A percentile compares a stretch with the other conserved stretches of the same genome.
Conservation (phyloP, 73 alveolate species). For the Symbiodinium natans region DNA sequence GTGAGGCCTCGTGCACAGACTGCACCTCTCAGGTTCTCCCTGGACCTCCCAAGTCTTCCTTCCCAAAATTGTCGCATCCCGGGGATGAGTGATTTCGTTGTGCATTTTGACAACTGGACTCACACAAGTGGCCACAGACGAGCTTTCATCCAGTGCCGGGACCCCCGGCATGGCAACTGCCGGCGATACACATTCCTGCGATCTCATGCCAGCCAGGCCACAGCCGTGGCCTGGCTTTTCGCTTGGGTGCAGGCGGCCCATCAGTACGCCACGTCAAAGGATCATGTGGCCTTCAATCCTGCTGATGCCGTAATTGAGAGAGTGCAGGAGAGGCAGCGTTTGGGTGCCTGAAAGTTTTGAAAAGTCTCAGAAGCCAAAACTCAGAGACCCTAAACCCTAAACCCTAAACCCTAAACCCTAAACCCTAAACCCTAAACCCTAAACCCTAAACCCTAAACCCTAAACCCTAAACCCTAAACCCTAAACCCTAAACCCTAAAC, state of each 20-base stretch:
- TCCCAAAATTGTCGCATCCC: not conserved
- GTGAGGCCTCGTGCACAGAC: too few relatives aligned
- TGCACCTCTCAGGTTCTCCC: not conserved
- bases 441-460: too few relatives aligned
- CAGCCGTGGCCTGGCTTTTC: not conserved
- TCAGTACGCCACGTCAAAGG: not conserved
- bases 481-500: too few relatives aligned
- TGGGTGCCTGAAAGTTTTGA: not conserved
- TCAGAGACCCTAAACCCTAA: too few relatives aligned
- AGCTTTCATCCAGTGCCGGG: not conserved
- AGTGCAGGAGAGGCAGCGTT: not conserved
- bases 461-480: too few relatives aligned
- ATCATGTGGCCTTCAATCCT: not conserved
- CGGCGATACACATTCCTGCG: not conserved
- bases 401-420: too few relatives aligned
- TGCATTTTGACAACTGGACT: not conserved
- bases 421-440: too few relatives aligned
- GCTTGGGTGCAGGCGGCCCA: not conserved
- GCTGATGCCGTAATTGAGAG: not conserved
- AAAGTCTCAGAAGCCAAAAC: not conserved
- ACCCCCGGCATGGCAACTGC: not conserved
- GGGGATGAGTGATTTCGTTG: not conserved
- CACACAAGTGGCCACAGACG: not conserved
- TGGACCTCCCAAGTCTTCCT: not conserved
- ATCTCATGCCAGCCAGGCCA: not conserved